These are phyloP conservation scores for Debaryomyces coudertii DNA, from an alignment of 1,139 yeast genomes.

Conservation along the genomic window DNA sequence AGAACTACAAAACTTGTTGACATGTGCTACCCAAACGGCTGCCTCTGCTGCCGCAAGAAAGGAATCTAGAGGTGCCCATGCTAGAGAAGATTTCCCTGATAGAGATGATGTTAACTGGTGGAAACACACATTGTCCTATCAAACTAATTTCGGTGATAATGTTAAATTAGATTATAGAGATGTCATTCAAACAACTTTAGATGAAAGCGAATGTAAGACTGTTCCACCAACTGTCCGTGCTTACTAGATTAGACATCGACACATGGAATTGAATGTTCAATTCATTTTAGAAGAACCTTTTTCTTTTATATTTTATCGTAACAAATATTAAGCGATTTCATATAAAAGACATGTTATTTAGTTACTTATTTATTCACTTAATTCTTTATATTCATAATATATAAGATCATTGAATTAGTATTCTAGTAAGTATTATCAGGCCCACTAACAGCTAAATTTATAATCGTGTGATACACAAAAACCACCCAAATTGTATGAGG, in stretches of 20 bases:
- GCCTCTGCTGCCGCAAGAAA: constrained; percentile 90
- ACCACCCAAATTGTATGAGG: constrained; percentile 4
- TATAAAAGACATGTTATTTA: constrained; percentile 1
- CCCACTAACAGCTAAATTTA: not conserved
- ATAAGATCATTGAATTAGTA: not conserved
- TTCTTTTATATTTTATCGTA: constrained; percentile 1
- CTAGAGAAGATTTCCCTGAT: constrained; percentile 95
- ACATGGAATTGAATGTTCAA: constrained; percentile 7
- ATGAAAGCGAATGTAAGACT: constrained; percentile 87
- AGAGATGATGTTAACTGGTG: constrained; percentile 97
- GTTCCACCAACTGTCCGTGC: constrained; percentile 98
- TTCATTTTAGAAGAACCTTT: not conserved
- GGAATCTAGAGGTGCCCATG: constrained; percentile 99
- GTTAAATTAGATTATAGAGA: constrained; percentile 83
- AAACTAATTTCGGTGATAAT: constrained; percentile 67
- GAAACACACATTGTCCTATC: constrained; percentile 97
- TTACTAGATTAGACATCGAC: constrained; percentile 46
- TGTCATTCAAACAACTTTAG: constrained; percentile 82
- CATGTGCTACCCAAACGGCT: constrained; percentile 98
- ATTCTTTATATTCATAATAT: not conserved
- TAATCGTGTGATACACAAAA: constrained; percentile 8
- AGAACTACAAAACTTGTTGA: constrained; percentile 93
- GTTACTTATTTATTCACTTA: constrained; percentile 5
- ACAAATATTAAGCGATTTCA: not conserved
- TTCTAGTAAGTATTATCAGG: not conserved